phyloP scores from a whole-genome alignment of 2,329 filamentous ascomycete species.

The Fusarium sublunatum region DNA sequence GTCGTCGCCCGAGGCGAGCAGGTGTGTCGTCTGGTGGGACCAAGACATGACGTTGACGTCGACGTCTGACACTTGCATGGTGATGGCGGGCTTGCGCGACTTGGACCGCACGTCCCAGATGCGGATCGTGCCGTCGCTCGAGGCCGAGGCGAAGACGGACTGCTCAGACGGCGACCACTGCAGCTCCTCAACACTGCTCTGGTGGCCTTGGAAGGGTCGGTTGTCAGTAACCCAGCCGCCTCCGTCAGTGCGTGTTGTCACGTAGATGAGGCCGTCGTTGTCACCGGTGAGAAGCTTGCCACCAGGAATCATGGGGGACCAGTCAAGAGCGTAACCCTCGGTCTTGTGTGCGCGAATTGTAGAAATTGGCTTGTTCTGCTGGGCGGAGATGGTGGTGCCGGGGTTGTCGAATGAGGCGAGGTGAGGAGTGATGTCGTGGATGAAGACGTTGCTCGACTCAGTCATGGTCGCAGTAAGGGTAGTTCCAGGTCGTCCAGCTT shows the following conservation, averaged over 20 bases:
- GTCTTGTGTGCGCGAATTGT: slow-evolving; percentile 91
- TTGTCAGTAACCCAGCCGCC: slow-evolving; percentile 91
- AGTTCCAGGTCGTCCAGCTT: slow-evolving; percentile 76
- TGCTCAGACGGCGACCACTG: slow-evolving; percentile 96
- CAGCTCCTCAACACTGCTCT: slow-evolving; percentile 88
- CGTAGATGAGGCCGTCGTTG: slow-evolving; percentile 88
- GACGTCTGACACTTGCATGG: slow-evolving; percentile 81
- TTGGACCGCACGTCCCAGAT: slow-evolving; percentile 96
- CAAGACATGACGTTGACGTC: slow-evolving; percentile 98
- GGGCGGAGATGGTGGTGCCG: slow-evolving; percentile 80
- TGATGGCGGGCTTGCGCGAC: slow-evolving; percentile 86
- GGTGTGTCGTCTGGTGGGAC: slow-evolving; percentile 87
- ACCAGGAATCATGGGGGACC: slow-evolving; percentile 81
- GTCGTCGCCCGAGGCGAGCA: slow-evolving; percentile 92
- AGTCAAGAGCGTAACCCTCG: slow-evolving; percentile 97
- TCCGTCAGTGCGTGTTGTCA: slow-evolving; percentile 85
- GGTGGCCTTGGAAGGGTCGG: slow-evolving; percentile 84
- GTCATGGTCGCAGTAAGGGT: slow-evolving; percentile 93
- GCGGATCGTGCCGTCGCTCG: slow-evolving; percentile 92
- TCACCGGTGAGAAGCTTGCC: slow-evolving; percentile 94
- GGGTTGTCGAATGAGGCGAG: slow-evolving; percentile 90
- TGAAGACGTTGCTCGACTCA: slow-evolving; percentile 86
- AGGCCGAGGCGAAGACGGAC: slow-evolving; percentile 94
- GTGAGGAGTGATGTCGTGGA: slow-evolving; percentile 94
- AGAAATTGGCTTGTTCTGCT: slow-evolving; percentile 87